Conservation (phyloP, 2,329 filamentous ascomycete genomes). For the Myriangium duriaei region DNA sequence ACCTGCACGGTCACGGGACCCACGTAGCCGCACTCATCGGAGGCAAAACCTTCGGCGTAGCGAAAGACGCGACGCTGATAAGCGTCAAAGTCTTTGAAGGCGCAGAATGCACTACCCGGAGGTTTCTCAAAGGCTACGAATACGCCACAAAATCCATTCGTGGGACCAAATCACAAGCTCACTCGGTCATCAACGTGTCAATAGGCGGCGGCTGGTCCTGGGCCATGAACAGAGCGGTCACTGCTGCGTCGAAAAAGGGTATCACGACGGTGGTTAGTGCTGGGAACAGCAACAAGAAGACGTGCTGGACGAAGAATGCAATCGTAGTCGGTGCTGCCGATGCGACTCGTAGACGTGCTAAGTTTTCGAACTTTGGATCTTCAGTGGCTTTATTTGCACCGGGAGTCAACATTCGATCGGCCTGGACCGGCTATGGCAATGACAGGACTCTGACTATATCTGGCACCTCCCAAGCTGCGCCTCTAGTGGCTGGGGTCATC, state of each 20-base stretch:
- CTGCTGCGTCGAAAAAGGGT: conserved; percentile 33
- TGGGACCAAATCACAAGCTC: conserved; percentile 13
- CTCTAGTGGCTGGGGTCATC: not conserved
- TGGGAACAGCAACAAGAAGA: conserved; percentile 34
- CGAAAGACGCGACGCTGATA: conserved; percentile 43
- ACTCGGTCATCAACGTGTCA: conserved; percentile 45
- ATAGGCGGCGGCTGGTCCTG: conserved; percentile 36
- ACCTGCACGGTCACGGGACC: conserved; percentile 50
- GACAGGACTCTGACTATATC: too few species aligned
- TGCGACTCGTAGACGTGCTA: conserved; percentile 19
- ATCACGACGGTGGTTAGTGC: conserved; percentile 44
- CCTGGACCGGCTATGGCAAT: conserved; percentile 39
- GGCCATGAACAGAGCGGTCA: conserved; percentile 40
- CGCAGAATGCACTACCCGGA: conserved; percentile 35
- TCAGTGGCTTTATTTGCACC: conserved; percentile 28
- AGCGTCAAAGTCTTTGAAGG: conserved; percentile 44
- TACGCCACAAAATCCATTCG: conserved; percentile 30
- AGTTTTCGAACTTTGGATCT: conserved; percentile 29
- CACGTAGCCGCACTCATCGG: conserved; percentile 53
- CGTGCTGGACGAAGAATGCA: conserved; percentile 17
- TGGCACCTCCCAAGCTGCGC: too few species aligned
- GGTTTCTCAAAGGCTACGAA: conserved; percentile 47
- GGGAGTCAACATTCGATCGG: conserved; percentile 28
- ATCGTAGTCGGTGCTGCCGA: conserved; percentile 26
- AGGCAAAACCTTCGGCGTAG: conserved; percentile 48